Base-by-base conservation (phyloP, 1,284 basidiomycete species). In the Farysia itapuensis region DNA sequence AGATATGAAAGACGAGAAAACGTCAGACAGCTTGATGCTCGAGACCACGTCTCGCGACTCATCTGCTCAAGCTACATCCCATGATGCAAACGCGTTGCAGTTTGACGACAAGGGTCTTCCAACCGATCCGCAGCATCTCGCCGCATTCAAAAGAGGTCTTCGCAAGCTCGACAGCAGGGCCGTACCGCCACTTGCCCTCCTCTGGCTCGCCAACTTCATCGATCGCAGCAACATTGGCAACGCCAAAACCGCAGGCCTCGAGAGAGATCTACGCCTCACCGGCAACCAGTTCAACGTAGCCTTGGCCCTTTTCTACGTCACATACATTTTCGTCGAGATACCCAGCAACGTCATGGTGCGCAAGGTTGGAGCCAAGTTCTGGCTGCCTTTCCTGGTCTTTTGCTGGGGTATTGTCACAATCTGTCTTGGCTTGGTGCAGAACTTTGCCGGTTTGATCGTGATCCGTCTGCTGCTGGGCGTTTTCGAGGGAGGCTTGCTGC, bases 371-470 rank as follows among this genome's bases (percentile, higher is more conserved):
- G 72, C 75, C 13, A 58, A 66, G 39, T 49, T 56, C 37, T 61
- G 51, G 57, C 35, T 85, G 4, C 84, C 84, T 2, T 80, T 81
- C 4, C 70, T 85, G 13, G 84, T 83, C 4, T 74, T 85, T 4
- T 60, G 78, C 1, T 86, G 84, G 83, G 85, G 84, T 4, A 78
- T 84, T 15, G 80, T 82, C 11, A 82, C 82, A 24, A 77, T 84
- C 25, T 78, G 79, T 37, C 84, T 85, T 71, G 84, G 84, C 4
- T 75, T 86, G 15, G 80, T 56, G 7, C 81, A 75, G 4, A 82
- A 83, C 53, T 81, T 82, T 57, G 79, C 81, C 0, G 82, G 82
- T 1, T 75, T 86, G 21, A 82, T 83, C 46, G 81, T 80, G 8
- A 80, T 85, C 32, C 78, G 84, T 22, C 80, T 84, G 51, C 71